Evolutionary conservation across 2,329 filamentous ascomycete genomes (phyloP).

Genomic region (Cladorrhinum sp.): DNA sequence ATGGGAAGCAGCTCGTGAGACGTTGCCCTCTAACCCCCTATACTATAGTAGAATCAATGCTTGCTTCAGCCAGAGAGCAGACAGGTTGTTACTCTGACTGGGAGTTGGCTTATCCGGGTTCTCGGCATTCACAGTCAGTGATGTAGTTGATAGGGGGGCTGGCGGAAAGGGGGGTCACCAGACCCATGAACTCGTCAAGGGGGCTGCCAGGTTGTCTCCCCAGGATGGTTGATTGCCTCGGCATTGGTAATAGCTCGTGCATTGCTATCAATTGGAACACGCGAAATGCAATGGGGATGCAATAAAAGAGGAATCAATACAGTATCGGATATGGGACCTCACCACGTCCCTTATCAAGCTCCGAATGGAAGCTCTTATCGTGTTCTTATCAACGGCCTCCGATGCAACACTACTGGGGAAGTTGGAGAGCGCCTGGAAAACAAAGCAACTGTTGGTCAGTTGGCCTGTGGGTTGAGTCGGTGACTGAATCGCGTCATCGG

Average conservation of each 20-base stretch:
- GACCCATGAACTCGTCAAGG: background rate
- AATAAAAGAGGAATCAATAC: background rate
- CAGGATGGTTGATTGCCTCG: background rate
- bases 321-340: background rate
- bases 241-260: background rate
- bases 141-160: background rate
- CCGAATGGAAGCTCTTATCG: background rate
- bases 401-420: background rate
- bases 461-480: too few relatives aligned
- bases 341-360: background rate
- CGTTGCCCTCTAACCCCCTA: too few relatives aligned
- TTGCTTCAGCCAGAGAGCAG: background rate
- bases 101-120: background rate
- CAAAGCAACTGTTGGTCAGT: too few relatives aligned
- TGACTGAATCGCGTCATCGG: slow-evolving; percentile 11
- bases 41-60: too few relatives aligned
- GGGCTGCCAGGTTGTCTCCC: background rate
- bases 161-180: background rate
- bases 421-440: too few relatives aligned
- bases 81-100: background rate
- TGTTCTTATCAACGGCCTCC: background rate
- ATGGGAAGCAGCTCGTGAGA: too few relatives aligned
- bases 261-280: background rate
- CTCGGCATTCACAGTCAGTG: background rate
- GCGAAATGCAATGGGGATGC: background rate